These are phyloP conservation scores for Radiomyces spectabilis DNA, from an alignment of 192 early-diverging fungal species.

Conservation along the genomic window DNA sequence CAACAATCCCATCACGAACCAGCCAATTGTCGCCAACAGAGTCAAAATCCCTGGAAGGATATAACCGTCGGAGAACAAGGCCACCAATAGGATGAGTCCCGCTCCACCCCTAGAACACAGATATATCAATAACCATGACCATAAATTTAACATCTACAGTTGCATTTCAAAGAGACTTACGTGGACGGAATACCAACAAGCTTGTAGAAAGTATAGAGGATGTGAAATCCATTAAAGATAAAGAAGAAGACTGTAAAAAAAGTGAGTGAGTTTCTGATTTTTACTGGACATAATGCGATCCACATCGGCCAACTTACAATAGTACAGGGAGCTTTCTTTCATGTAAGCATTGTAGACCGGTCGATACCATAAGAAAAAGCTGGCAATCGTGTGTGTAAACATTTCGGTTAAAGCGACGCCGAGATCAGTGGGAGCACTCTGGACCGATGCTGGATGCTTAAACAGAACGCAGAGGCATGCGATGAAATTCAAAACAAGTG, in stretches of 20 bases:
- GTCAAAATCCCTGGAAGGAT: slow-evolving; percentile 54
- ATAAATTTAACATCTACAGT: background rate
- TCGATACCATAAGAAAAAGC: slow-evolving; percentile 85
- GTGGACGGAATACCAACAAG: slow-evolving; percentile 77
- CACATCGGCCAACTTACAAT: slow-evolving; percentile 41
- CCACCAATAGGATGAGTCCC: slow-evolving; percentile 74
- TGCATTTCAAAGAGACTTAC: slow-evolving; percentile 23
- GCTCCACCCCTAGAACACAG: slow-evolving; percentile 51
- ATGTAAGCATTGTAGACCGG: slow-evolving; percentile 84
- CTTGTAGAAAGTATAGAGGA: slow-evolving; percentile 78
- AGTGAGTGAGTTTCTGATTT: background rate
- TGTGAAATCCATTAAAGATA: slow-evolving; percentile 81
- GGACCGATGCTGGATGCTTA: slow-evolving; percentile 52
- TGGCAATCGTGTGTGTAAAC: slow-evolving; percentile 66
- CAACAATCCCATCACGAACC: slow-evolving; percentile 33
- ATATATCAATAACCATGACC: background rate
- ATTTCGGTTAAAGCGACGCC: slow-evolving; percentile 67
- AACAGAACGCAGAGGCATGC: slow-evolving; percentile 70
- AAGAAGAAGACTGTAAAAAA: slow-evolving; percentile 62
- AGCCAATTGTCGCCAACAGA: slow-evolving; percentile 42
- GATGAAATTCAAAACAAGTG: slow-evolving; percentile 71
- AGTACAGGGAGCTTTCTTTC: slow-evolving; percentile 83
- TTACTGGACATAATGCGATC: background rate
- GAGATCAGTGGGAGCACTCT: slow-evolving; percentile 68
- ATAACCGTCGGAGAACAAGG: slow-evolving; percentile 63